Percentiles rank a stretch among this genome's conserved stretches.
These are phyloP conservation scores for Stemphylium beticola DNA, from an alignment of 2,329 filamentous ascomycete species.

Conservation along the genomic window DNA sequence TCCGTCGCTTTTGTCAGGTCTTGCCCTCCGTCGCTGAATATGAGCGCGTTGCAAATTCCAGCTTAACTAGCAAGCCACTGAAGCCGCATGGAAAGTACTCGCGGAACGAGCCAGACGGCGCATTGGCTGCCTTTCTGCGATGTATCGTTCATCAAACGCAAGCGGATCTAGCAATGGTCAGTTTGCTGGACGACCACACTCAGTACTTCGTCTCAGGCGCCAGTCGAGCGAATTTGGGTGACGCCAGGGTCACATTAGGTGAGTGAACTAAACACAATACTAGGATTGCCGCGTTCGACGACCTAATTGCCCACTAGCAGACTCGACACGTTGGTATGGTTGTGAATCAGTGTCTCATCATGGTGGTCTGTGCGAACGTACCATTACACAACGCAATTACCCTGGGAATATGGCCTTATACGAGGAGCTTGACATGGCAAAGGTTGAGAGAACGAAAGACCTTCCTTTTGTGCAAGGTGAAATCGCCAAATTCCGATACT, in stretches of 20 bases:
- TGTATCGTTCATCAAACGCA: constrained; percentile 10
- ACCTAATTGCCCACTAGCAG: constrained; percentile 2
- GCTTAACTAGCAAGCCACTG: constrained; percentile 1
- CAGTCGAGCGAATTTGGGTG: constrained; percentile 5
- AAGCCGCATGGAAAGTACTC: background rate
- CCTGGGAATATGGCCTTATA: constrained; percentile 12
- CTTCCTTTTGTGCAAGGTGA: constrained; percentile 10
- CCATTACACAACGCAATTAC: constrained; percentile 7
- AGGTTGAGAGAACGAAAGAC: constrained; percentile 9
- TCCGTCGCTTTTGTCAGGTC: constrained; percentile 12
- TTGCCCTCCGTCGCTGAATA: constrained; percentile 10
- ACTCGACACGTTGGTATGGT: constrained; percentile 13
- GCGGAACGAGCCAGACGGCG: constrained; percentile 4
- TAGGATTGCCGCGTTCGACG: background rate
- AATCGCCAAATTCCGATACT: constrained; percentile 11
- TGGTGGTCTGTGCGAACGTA: constrained; percentile 13
- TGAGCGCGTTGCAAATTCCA: background rate
- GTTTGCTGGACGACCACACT: constrained; percentile 11
- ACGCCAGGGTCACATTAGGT: constrained; percentile 10
- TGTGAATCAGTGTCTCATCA: constrained; percentile 14
- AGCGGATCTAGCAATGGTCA: constrained; percentile 12
- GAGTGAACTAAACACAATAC: background rate
- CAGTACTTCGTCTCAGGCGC: constrained; percentile 15
- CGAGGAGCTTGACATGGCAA: constrained; percentile 10
- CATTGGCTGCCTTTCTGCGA: constrained; percentile 10